Base-by-base conservation (phyloP, 805 yeast genomes). In the Candida ulmi region DNA sequence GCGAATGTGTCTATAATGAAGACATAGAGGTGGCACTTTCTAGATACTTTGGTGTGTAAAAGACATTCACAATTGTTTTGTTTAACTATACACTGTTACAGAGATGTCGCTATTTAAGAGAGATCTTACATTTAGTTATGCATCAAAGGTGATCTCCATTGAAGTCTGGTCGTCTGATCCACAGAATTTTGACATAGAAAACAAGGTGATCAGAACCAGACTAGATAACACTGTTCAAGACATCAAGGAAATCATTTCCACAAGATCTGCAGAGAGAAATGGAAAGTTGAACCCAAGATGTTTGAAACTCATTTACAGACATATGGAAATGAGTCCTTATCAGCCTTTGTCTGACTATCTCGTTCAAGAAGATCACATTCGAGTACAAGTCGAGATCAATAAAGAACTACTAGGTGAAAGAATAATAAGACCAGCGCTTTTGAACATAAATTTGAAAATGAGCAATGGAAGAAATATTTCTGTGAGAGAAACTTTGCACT, bases 191-290 rank as follows among this genome's bases (percentile, higher is more conserved):
- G 35, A 36, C 17, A 35, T 54, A 23, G 24, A 35, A n/a, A 44
- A 51, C 32, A 50, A 42, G 33, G 11, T 40, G 11, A 48, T 55
- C 9, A 41, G 40, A 13, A 44, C 56, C 2, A 54, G 58, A 0
- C 30, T 54, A 17, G 52, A 50, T 11, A 55, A 54, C 35, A 53
- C 58, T 1, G 44, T 55, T 1, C 46, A 43, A 30, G 60, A 55
- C 32, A 15, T 55, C 11, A 47, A 51, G 18, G 58, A 55, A 32
- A 40, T 47, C 5, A 39, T 55, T 5, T 32, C 50, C 9, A 36
- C 41, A 11, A 37, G 58, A 15, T 52, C 58, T 4, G 24, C 28
- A 8, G 34, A 36, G 2, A 36, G 23, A 3, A 47, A 45, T 3
- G 52, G 51, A 1, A 26, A 27, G 1, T 36, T 54, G 28, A 50